A percentile compares a stretch with the other conserved stretches of the same genome.
These are phyloP conservation scores for Brassica napus DNA, from an alignment of 345 rosid species.

Conservation along the genomic window DNA sequence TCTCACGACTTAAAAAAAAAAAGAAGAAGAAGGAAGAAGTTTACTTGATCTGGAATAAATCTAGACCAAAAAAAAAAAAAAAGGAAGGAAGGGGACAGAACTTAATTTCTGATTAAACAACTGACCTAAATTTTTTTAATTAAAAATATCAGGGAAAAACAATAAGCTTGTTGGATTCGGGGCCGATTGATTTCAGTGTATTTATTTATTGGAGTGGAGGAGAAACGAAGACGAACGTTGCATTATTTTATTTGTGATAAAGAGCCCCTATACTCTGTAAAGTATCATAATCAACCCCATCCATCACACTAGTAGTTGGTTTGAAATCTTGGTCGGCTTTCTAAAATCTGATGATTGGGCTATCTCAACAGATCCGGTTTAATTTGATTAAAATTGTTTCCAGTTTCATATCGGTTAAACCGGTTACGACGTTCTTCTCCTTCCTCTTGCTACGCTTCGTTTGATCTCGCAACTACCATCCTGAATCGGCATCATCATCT, in stretches of 20 bases:
- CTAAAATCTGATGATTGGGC: background rate
- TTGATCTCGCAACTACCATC: too few species aligned
- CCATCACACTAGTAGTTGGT: too few species aligned
- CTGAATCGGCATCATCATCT: too few species aligned
- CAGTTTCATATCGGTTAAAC: background rate
- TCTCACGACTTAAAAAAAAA: background rate
- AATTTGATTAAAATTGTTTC: background rate
- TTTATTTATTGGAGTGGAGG: too few species aligned
- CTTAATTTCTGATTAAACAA: slow-evolving; percentile 20
- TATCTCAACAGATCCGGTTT: slow-evolving; percentile 19
- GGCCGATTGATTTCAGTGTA: slow-evolving; percentile 9
- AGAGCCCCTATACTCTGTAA: too few species aligned
- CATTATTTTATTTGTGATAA: too few species aligned
- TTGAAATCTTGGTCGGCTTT: slow-evolving; percentile 6
- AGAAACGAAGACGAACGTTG: too few species aligned
- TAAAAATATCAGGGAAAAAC: background rate
- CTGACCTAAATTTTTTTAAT: background rate
- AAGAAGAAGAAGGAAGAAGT: background rate
- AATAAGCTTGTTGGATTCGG: slow-evolving; percentile 17
- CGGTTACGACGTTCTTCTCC: background rate
- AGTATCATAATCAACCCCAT: too few species aligned
- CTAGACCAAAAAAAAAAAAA: background rate
- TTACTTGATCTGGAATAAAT: slow-evolving; percentile 34
- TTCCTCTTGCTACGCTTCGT: too few species aligned
- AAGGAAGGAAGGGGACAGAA: background rate